Conservation (phyloP, 768 basidiomycete genomes). For the Termitomyces sp. region DNA sequence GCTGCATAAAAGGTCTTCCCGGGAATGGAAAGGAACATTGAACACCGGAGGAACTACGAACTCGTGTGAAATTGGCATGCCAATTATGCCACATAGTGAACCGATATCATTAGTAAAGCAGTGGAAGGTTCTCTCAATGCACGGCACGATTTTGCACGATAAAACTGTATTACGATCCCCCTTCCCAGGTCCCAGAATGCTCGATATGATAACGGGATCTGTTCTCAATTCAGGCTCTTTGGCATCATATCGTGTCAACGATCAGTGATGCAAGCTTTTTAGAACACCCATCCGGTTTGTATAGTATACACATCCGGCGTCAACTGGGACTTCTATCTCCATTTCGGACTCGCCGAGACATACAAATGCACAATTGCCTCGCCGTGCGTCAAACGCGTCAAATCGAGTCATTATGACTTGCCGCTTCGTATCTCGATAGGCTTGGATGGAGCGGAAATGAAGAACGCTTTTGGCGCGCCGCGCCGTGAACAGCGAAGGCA, state of each 20-base stretch:
- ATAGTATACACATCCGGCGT: no score
- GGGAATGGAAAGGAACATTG: neutral
- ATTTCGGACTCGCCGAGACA: slow-evolving; percentile 57
- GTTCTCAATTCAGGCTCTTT: slow-evolving; percentile 63
- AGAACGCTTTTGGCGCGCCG: neutral
- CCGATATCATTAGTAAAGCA: no score
- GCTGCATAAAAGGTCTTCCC: neutral
- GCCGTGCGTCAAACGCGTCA: slow-evolving; percentile 24
- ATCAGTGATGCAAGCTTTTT: neutral
- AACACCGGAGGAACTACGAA: neutral
- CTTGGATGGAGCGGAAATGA: neutral
- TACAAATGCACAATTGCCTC: neutral
- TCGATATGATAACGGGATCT: slow-evolving; percentile 58
- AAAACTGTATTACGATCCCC: slow-evolving; percentile 31
- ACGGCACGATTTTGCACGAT: neutral
- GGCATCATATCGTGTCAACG: neutral
- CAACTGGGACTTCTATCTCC: slow-evolving; percentile 49
- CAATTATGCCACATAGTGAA: neutral
- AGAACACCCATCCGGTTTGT: neutral
- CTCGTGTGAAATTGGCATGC: neutral
- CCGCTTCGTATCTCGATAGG: slow-evolving; percentile 20
- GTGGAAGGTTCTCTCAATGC: neutral
- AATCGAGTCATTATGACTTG: slow-evolving; percentile 72
- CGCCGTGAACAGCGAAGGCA: neutral
- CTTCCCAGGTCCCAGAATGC: slow-evolving; percentile 52